These are phyloP conservation scores for Pittosporum tobira DNA, from an alignment of 129 eudicot genomes.

Conservation along the genomic window DNA sequence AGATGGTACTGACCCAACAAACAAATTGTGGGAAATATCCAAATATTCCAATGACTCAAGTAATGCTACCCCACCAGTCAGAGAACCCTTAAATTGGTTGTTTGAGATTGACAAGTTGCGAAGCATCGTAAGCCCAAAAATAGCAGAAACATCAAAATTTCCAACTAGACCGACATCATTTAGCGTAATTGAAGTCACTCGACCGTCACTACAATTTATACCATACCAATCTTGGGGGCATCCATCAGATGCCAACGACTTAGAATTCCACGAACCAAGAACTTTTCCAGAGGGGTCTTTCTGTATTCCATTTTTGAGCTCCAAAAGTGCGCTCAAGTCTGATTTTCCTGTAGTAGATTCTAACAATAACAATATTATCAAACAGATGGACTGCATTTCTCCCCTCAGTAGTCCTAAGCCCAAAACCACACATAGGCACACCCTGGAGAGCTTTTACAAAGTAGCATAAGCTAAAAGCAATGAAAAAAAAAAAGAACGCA, in stretches of 20 bases:
- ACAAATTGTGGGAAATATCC: conserved; percentile 50
- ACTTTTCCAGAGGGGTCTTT: conserved; percentile 43
- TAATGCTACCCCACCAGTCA: conserved; percentile 30
- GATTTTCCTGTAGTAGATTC: conserved; percentile 32
- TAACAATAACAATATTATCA: conserved; percentile 32
- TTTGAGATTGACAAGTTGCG: conserved; percentile 47
- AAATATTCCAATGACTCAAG: conserved; percentile 37
- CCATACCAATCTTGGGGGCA: conserved; percentile 79
- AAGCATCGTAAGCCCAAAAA: conserved; percentile 44
- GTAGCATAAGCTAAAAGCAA: not conserved
- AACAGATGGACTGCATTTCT: conserved; percentile 44
- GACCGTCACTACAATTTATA: conserved; percentile 50
- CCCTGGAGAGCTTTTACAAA: not conserved
- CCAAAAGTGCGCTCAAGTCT: conserved; percentile 53
- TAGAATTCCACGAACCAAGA: conserved; percentile 62
- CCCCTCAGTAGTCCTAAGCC: not conserved
- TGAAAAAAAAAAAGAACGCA: no score
- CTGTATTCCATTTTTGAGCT: conserved; percentile 56
- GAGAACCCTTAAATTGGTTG: conserved; percentile 41
- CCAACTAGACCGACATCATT: conserved; percentile 52
- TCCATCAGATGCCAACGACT: conserved; percentile 48
- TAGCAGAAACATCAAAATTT: conserved; percentile 33
- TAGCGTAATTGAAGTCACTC: conserved; percentile 48
- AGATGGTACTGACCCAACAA: conserved; percentile 46
- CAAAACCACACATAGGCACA: not conserved